Base-by-base conservation (phyloP, 2,329 filamentous ascomycete genomes). In the Fusarium sp. region DNA sequence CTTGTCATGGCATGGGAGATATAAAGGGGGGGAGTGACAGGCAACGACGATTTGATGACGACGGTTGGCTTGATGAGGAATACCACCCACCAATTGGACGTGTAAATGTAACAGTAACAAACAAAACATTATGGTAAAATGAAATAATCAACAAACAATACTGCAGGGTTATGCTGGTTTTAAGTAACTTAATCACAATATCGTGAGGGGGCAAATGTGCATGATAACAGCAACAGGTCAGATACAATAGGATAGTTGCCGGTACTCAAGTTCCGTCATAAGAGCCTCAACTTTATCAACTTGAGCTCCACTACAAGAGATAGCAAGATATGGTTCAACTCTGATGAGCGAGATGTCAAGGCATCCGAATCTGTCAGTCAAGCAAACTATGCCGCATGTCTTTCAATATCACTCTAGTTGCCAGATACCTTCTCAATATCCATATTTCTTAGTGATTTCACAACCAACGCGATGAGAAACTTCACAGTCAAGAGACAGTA, bases 81-180 rank as follows among this genome's bases (percentile, higher is more conserved):
- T 74, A 65, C 29, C 52, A 58, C 47, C 42, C 42, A 27, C 22
- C 38, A 63, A 65, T 52, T 63, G 65, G 65, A 52, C 22, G 54
- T 57, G 58, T 50, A 69, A 45, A 31, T 74, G 57, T 74, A 69
- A 54, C 47, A 54, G 35, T 62, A 64, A 71, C 40, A 74, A 74
- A 72, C 54, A 7, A 47, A 42, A 9, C 20, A 14, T 52, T 14
- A 52, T 9, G 47, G 47, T 22, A 33, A 73, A 73, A 56, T 6
- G 42, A 47, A 40, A 62, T 22, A 58, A 50, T 40, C 25, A 42
- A 50, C 31, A 52, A 29, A 47, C 22, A 40, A 31, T 16, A 20
- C 18, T 62, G 65, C 42, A 54, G 38, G 9, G 13, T 16, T 4
- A 31, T 52, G 50, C 70, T 57, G 63, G 59, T 60, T 35, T 25